Evolutionary conservation across 73 alveolate genomes (phyloP).

Genomic region (Effrenium voratum): DNA sequence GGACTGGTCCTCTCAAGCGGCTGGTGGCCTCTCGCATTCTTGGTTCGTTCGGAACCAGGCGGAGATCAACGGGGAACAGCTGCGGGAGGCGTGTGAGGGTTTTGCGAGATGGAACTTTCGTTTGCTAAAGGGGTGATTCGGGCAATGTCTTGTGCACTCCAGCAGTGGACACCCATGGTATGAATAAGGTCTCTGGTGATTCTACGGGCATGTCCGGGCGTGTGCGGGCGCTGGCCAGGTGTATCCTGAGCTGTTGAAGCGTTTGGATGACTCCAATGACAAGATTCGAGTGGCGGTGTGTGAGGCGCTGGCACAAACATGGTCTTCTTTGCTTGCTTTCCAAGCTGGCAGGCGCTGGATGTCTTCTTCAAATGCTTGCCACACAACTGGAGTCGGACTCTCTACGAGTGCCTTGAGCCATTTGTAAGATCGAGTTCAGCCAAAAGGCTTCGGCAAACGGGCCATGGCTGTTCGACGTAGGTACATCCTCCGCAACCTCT

Average conservation of each 20-base stretch:
- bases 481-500: conserved; percentile 91
- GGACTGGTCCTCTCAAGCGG: background rate
- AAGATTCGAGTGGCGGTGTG: conserved; percentile 90
- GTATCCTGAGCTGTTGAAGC: conserved; percentile 89
- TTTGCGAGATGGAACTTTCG: background rate
- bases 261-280: conserved; percentile 94
- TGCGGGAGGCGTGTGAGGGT: conserved; percentile 30
- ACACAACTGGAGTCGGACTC: conserved; percentile 76
- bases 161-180: background rate
- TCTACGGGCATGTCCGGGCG: too few species aligned
- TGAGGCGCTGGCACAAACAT: conserved; percentile 17
- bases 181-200: too few species aligned
- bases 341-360: conserved; percentile 45
- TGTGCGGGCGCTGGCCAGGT: too few species aligned
- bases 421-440: background rate
- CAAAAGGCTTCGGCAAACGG: background rate
- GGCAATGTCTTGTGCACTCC: background rate
- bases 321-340: background rate
- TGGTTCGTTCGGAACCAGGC: background rate
- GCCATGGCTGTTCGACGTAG: background rate
- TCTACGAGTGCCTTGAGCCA: conserved; percentile 40
- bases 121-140: background rate
- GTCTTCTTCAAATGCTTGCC: conserved; percentile 94
- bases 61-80: conserved; percentile 88
- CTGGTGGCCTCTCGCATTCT: background rate